Conservation (phyloP, 306 rosid genomes). For the Luffa aegyptiaca region DNA sequence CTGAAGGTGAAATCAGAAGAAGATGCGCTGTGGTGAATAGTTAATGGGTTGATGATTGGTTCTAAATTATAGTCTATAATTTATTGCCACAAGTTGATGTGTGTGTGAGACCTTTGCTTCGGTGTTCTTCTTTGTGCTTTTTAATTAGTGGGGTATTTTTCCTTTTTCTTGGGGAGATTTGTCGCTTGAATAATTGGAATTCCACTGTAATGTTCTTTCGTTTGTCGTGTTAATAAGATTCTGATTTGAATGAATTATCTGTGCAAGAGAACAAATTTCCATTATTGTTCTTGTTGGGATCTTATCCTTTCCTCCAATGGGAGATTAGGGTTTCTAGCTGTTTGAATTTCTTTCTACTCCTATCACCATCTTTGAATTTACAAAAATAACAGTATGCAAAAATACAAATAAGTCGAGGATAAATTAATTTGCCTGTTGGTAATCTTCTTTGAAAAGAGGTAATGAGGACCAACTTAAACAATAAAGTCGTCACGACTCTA, state of each 20-base stretch:
- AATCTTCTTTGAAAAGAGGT: too few species aligned
- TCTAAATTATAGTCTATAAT: background rate
- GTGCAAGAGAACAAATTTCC: background rate
- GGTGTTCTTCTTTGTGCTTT: background rate
- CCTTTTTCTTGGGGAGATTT: background rate
- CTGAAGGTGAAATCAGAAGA: conserved; percentile 77
- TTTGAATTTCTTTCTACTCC: background rate
- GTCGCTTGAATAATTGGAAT: background rate
- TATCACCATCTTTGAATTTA: background rate
- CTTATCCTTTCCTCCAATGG: background rate
- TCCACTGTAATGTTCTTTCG: background rate
- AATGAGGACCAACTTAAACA: too few species aligned
- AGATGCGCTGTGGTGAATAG: conserved; percentile 61
- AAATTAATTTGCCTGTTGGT: too few species aligned
- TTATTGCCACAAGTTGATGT: background rate
- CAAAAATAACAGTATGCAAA: background rate
- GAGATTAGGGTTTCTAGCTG: background rate
- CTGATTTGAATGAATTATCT: conserved; percentile 3
- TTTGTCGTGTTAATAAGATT: background rate
- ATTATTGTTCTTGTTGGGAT: background rate
- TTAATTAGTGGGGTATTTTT: background rate
- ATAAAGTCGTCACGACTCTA: too few species aligned
- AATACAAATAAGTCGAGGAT: background rate
- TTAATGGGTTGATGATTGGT: background rate
- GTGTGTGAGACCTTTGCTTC: background rate